These are phyloP conservation scores for Houttuynia cordata DNA, from an alignment of 164 flowering plant genomes.

Conservation along the genomic window DNA sequence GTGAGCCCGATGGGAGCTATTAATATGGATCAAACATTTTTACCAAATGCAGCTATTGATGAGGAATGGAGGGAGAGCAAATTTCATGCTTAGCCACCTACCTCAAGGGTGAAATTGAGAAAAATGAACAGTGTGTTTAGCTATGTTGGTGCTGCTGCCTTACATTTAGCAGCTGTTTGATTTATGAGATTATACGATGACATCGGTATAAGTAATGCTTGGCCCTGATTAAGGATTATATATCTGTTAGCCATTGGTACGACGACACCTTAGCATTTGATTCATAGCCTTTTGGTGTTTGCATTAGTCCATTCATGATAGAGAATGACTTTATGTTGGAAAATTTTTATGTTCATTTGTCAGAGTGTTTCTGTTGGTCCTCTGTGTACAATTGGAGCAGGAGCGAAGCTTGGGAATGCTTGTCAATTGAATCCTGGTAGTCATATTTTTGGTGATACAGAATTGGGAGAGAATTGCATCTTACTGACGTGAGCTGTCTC, in stretches of 20 bases:
- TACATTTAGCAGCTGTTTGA: no score
- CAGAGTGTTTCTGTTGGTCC: constrained; percentile 86
- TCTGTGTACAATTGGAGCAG: constrained; percentile 70
- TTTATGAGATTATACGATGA: no score
- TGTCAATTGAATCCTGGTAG: constrained; percentile 67
- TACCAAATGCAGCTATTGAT: no score
- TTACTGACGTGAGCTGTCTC: constrained; percentile 56
- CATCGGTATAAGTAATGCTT: not conserved
- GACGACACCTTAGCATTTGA: not conserved
- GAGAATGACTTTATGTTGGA: not conserved
- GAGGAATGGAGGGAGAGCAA: no score
- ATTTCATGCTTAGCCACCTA: no score
- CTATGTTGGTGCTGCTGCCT: no score
- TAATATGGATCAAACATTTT: no score
- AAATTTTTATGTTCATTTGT: constrained; percentile 2
- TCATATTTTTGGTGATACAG: constrained; percentile 75
- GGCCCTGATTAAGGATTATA: no score
- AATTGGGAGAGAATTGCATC: constrained; percentile 56
- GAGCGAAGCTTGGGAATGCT: constrained; percentile 57
- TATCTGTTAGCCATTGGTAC: not conserved
- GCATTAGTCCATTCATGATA: not conserved
- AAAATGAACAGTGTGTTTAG: no score
- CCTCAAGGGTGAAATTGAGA: no score
- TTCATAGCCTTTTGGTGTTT: no score
- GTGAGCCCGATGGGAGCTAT: no score